Evolutionary conservation across 1,284 basidiomycete genomes (phyloP), one percentile per base, ranked within the genome.

Genomic region (Ustilago cynodontis): DNA sequence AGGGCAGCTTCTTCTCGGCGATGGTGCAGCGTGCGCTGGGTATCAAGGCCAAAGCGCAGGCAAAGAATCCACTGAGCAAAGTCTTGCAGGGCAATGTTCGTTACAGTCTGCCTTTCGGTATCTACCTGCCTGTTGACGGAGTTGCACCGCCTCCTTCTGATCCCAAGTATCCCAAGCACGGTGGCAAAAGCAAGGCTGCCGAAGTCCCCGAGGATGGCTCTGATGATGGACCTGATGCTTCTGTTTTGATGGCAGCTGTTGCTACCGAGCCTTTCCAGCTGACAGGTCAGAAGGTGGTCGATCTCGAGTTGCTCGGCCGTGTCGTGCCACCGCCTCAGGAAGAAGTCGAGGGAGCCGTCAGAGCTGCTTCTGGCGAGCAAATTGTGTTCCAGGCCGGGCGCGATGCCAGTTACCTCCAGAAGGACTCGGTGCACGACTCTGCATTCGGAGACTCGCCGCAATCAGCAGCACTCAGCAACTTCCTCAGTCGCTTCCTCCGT

Each of bases 71-170:
- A 14, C 56, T 83, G 20, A 79, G 80, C 37, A 77, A 77, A 39
- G 24, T 82, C 33, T 64, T 81, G 47, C 69, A 81, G 22, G 81
- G 81, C 54, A 59, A 78, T 35, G 77, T 83, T 7, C 56, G 71
- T 18, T 83, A 83, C 71, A 79, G 74, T 51, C 55, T 83, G 43
- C 82, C 82, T 1, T 82, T 83, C 29, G 82, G 82, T 33, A 71
- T 80, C 58, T 83, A 52, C 39, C 61, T 83, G 41, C 80, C 82
- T 28, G 64, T 77, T 33, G 75, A 74, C 33, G 68, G 33, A 0
- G 43, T 35, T n/a, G 33, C 74, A 22, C 39, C 59, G 2, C 24
- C 47, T 11, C 22, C 47, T 49, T 2, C 29, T 64, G 13, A 55
- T 26, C 56, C 51, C 10, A 75, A 74, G 59, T 56, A 61, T 57